Base-by-base conservation (phyloP, 192 early-diverging fungal genomes). In the Obelidium mucronatum region DNA sequence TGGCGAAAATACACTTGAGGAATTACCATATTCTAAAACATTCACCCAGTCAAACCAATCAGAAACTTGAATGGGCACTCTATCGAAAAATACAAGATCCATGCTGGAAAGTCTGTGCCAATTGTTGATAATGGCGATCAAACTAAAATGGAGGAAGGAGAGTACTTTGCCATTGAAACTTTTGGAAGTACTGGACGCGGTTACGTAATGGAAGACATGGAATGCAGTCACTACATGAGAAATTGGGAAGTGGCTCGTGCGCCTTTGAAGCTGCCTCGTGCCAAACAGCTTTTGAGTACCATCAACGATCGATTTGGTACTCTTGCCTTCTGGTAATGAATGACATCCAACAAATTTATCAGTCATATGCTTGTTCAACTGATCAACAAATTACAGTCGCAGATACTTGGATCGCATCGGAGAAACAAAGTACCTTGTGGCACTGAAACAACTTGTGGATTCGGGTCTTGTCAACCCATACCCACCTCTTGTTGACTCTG, bases 21-120 rank as follows among this genome's bases (percentile, higher is more conserved):
- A n/a, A n/a, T n/a, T n/a, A n/a, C n/a, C n/a, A n/a, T n/a, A n/a
- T n/a, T n/a, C n/a, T n/a, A n/a, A n/a, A n/a, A n/a, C 22, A 53
- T 58, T 67, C 2, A 19, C 39, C 22, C 68, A 75, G 92, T 99
- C 71, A 96, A 95, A 74, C 90, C 94, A 42, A 96, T 99, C 73
- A 90, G 97, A 51, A 99, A 99, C 80, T 83, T 99, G 79, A 96
- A 94, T 71, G 97, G 97, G 36, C 97, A 99, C 80, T 93, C 94
- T 34, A 98, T 99, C 73, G 94, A 84, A 2, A 88, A 82, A 11
- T 99, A 99, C 80, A 85, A 86, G 52, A 99, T 99, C 76, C 97
- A 99, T 80, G 93, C 84, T 44, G 94, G 94, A 67, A 99, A 99
- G 79, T 92, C 92, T 13, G 94, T 99, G 22, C 97, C 97, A 1